Base-by-base conservation (phyloP, 108 stramenopile species). In the Pseudonitzschia multiseries region DNA sequence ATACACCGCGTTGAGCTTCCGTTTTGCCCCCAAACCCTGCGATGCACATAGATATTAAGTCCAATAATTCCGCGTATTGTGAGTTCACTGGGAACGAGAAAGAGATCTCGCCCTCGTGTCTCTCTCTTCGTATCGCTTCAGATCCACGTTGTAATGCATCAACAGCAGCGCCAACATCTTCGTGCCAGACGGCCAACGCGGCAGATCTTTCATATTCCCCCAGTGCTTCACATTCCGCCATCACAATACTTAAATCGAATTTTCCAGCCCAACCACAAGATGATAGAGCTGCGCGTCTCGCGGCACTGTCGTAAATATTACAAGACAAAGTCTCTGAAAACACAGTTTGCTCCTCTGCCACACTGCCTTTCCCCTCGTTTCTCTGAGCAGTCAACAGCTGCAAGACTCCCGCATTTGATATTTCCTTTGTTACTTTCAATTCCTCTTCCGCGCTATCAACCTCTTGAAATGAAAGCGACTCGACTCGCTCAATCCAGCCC, bases 401-500 rank as follows among this genome's bases (percentile, higher is more conserved):
- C 70, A 76, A 56, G 41, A 86, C 73, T 24, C 93, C 93, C 18
- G 89, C 81, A 73, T 92, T 88, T 5, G 79, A 44, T 29, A 94
- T 69, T 18, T 82, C 83, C 57, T 80, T 85, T 4, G 86, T 83
- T 0, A 81, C 60, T 76, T 75, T 85, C 24, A 42, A 48, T 2
- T 70, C 64, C n/a, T 80, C 79, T 17, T 85, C 85, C 52, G 36
- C 54, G 28, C 78, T 79, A 13, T 75, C 73, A 36, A 76, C 71
- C 10, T 68, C 71, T 15, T 81, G 69, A 24, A 57, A 59, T 44
- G 83, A 81, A 4, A 87, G 78, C 22, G 73, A 33, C 79, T 94
- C 90, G 4, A 92, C 85, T 32, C 89, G 75, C 17, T 86, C 81
- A 53, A 92, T 86, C 93, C 93, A 94, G 21, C 81, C 78, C 93